Percentiles rank a stretch among this genome's conserved stretches.
These are phyloP conservation scores for Murraya koenigii DNA, from an alignment of 345 rosid genomes.

Conservation along the genomic window DNA sequence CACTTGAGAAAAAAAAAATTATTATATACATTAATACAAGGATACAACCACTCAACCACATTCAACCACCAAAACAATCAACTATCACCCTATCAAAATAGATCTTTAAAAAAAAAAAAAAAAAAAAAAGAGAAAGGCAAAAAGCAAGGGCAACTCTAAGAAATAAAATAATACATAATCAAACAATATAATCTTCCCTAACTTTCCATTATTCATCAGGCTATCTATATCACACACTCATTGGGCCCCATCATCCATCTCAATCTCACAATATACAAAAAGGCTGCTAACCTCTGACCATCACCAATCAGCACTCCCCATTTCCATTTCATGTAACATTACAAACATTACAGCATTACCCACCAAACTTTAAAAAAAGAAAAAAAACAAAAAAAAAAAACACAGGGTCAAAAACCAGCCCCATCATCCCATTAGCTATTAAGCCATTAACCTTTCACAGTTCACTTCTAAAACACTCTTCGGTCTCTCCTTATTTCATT, in stretches of 20 bases:
- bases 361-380: no score
- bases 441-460: conserved; percentile 7
- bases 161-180: background rate
- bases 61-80: no score
- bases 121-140: background rate
- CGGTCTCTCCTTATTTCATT: background rate
- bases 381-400: no score
- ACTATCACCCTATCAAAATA: background rate
- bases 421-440: background rate
- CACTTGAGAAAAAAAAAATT: no score
- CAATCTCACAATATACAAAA: background rate
- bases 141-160: background rate
- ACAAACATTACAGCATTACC: background rate
- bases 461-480: conserved; percentile 16
- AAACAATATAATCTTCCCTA: background rate
- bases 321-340: background rate
- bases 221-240: background rate
- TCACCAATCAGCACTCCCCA: conserved; percentile 4
- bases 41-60: no score
- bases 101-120: background rate
- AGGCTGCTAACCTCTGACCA: conserved; percentile 30
- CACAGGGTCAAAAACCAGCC: conserved; percentile 32
- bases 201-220: background rate
- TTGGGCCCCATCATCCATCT: background rate
- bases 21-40: no score